A percentile compares a stretch with the other conserved stretches of the same genome.
phyloP scores from a whole-genome alignment of 768 basidiomycete species.

The Epithele typhae region DNA sequence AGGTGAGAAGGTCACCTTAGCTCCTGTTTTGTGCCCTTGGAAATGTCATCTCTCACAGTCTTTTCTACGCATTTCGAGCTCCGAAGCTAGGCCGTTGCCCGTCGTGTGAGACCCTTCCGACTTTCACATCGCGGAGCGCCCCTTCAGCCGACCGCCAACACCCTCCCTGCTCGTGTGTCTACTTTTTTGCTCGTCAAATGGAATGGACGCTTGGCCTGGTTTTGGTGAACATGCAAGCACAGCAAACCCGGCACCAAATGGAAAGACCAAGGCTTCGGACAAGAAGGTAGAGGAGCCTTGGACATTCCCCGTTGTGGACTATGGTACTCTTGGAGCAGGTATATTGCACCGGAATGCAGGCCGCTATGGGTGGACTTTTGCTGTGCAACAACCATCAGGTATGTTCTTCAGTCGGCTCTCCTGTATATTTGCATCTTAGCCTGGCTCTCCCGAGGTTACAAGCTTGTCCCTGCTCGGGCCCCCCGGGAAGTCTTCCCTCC shows the following conservation, averaged over 20 bases:
- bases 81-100: too few species aligned
- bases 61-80: too few species aligned
- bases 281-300: slow-evolving; percentile 20
- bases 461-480: slow-evolving; percentile 28
- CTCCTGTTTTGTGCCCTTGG: too few species aligned
- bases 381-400: slow-evolving; percentile 26
- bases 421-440: too few species aligned
- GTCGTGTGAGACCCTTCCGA: too few species aligned
- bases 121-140: too few species aligned
- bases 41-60: too few species aligned
- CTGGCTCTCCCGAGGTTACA: slow-evolving; percentile 28
- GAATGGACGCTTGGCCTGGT: slow-evolving; percentile 74
- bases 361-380: slow-evolving; percentile 49
- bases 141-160: too few species aligned
- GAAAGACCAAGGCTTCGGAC: slow-evolving; percentile 30
- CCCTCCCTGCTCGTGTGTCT: too few species aligned
- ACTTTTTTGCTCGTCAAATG: slow-evolving; percentile 37
- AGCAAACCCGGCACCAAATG: slow-evolving; percentile 23
- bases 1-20: too few species aligned
- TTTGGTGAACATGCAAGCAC: slow-evolving; percentile 31
- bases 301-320: slow-evolving; percentile 51
- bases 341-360: slow-evolving; percentile 45
- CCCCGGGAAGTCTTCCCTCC: slow-evolving; percentile 51
- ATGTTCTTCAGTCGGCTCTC: too few species aligned
- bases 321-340: slow-evolving; percentile 52